These are phyloP conservation scores for Candida xiaguanensis DNA, from an alignment of 805 yeast species.

Conservation along the genomic window DNA sequence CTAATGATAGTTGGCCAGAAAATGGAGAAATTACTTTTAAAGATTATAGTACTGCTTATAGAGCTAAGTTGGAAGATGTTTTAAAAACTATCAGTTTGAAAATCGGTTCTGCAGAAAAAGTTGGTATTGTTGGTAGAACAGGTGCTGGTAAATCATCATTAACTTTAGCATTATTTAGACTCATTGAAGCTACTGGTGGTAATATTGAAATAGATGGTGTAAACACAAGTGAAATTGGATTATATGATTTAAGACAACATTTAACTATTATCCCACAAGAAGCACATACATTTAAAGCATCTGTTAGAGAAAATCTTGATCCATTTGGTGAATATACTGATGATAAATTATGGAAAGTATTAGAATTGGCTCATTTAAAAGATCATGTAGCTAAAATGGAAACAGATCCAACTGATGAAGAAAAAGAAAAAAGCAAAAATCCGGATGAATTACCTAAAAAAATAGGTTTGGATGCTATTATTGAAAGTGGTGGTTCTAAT, in stretches of 20 bases:
- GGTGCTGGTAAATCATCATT: slow-evolving; percentile 76
- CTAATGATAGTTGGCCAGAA: slow-evolving; percentile 45
- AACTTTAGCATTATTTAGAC: slow-evolving; percentile 56
- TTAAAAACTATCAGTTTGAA: slow-evolving; percentile 39
- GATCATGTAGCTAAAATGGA: slow-evolving; percentile 55
- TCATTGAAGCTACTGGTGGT: slow-evolving; percentile 47
- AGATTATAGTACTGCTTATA: slow-evolving; percentile 46
- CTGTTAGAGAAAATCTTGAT: slow-evolving; percentile 81
- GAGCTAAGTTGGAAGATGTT: slow-evolving; percentile 55
- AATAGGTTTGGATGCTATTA: slow-evolving; percentile 24
- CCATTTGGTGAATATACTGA: slow-evolving; percentile 69
- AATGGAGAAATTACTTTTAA: slow-evolving; percentile 43
- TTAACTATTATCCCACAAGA: slow-evolving; percentile 65
- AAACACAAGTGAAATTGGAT: slow-evolving; percentile 47
- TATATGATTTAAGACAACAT: slow-evolving; percentile 46
- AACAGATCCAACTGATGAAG: slow-evolving; percentile 24
- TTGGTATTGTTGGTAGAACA: slow-evolving; percentile 82
- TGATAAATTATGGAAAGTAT: slow-evolving; percentile 72
- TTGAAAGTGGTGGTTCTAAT: slow-evolving; percentile 35
- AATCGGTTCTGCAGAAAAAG: slow-evolving; percentile 54
- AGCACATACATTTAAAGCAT: slow-evolving; percentile 84
- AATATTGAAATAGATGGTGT: slow-evolving; percentile 49
- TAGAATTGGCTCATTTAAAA: slow-evolving; percentile 75
- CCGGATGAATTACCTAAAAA: slow-evolving; percentile 15
- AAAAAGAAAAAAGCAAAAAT: slow-evolving; percentile 16